A percentile compares a stretch with the other conserved stretches of the same genome.
These are phyloP conservation scores for Zygnema circumcarinatum DNA, from an alignment of 139 green algal species.

Conservation along the genomic window DNA sequence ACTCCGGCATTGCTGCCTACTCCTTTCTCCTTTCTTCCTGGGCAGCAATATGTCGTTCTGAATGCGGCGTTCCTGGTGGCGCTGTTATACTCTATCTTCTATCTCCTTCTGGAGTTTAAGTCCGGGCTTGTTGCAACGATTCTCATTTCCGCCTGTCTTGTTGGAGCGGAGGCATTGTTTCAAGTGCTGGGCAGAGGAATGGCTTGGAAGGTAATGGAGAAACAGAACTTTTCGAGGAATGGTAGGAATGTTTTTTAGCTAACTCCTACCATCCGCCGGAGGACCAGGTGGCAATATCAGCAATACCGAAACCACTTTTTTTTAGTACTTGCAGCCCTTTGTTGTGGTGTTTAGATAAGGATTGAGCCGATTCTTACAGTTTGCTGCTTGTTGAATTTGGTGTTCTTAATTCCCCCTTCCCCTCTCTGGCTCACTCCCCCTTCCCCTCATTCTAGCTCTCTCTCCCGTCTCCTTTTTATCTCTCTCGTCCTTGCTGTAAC, in stretches of 20 bases:
- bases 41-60: slow-evolving; percentile 35
- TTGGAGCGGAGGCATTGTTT: slow-evolving; percentile 26
- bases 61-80: slow-evolving; percentile 32
- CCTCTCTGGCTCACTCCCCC: background rate
- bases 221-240: background rate
- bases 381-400: background rate
- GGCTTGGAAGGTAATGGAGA: slow-evolving; percentile 47
- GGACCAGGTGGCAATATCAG: too few relatives aligned
- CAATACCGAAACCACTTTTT: too few relatives aligned
- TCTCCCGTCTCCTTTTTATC: background rate
- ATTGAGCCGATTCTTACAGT: too few relatives aligned
- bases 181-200: slow-evolving; percentile 7
- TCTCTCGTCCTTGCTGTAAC: slow-evolving; percentile 15
- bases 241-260: background rate
- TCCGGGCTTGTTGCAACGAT: slow-evolving; percentile 15
- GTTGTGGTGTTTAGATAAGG: too few relatives aligned
- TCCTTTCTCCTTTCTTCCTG: slow-evolving; percentile 4
- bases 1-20: slow-evolving; percentile 43
- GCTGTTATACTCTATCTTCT: slow-evolving; percentile 43
- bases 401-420: background rate
- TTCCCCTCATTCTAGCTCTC: background rate
- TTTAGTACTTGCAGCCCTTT: too few relatives aligned
- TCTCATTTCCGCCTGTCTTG: slow-evolving; percentile 28
- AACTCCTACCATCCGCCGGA: too few relatives aligned
- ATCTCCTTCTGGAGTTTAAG: slow-evolving; percentile 44